Base-by-base conservation (phyloP, 345 rosid genomes). In the Alliaria petiolata region DNA sequence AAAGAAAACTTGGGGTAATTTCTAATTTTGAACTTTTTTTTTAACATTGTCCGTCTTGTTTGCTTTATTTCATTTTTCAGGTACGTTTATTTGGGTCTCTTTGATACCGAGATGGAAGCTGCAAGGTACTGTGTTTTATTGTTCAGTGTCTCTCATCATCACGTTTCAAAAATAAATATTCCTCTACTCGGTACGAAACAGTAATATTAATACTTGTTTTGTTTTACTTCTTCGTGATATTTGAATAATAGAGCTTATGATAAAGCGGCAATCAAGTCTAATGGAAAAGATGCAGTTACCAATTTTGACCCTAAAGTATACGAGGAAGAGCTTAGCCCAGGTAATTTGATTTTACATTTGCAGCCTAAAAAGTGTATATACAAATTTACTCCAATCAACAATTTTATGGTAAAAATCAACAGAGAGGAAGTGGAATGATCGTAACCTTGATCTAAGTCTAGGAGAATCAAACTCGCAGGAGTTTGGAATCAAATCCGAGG, bases 211-310 rank as follows among this genome's bases (percentile, higher is more conserved):
- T 47, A 3, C 6, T 11, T 25, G 26, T 26, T 51, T 26, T 65
- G 25, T 46, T 47, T 28, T 61, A n/a, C n/a, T n/a, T n/a, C n/a
- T n/a, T n/a, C n/a, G n/a, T n/a, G n/a, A n/a, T 9, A 43, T 12
- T 22, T 38, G 51, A 31, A 11, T 60, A n/a, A 33, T 70, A 89
- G 96, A 78, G 89, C 92, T 69, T 89, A 87, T 75, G 96, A 95
- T 70, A 91, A 82, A 79, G 99, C 96, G 31, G 98, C 99, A 30
- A 90, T 95, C 11, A 95, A 88, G 80, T 86, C 86, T 64, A 91
- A 89, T 70, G 99, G 99, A 26, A 95, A 91, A 79, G 99, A 91
- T 17, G 96, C 98, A 15, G 96, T 91, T 45, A 95, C 96, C 15
- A 91, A 95, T 59, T 95, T 95, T 63, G 99, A 89, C 79, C 95